Conservation (phyloP, 257 asterid genomes). For the Solanum tarijense region DNA sequence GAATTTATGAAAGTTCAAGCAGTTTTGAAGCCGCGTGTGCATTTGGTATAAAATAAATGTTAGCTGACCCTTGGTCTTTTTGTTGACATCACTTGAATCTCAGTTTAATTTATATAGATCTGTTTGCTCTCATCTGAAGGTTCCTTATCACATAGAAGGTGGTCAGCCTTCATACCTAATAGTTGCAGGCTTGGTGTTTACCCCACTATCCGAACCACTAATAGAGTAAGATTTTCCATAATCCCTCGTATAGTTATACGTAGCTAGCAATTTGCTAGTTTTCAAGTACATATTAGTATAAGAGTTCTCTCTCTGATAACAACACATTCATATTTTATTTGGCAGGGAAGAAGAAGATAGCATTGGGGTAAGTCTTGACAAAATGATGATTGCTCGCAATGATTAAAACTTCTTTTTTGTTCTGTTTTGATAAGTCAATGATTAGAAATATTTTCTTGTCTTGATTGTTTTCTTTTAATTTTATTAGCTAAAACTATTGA, state of each 20-base stretch:
- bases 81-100: neutral
- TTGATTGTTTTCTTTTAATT: conserved; percentile 12
- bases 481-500: conserved; percentile 65
- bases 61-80: conserved; percentile 1
- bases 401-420: neutral
- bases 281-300: neutral
- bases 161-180: conserved; percentile 84
- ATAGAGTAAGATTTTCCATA: conserved; percentile 49
- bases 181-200: conserved; percentile 96
- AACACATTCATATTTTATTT: neutral
- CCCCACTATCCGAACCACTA: conserved; percentile 91
- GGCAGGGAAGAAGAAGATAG: conserved; percentile 87
- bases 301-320: neutral
- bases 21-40: conserved; percentile 57
- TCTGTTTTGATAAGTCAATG: neutral
- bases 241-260: neutral
- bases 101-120: conserved; percentile 5
- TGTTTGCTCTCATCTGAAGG: conserved; percentile 39
- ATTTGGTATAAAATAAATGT: conserved; percentile 46
- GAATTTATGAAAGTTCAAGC: conserved; percentile 58
- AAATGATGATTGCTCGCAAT: neutral
- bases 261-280: neutral
- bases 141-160: conserved; percentile 90
- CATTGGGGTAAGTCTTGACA: conserved; percentile 55
- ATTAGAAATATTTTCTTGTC: conserved; percentile 2